phyloP scores from a whole-genome alignment of 768 basidiomycete species.

The Russula earlei region DNA sequence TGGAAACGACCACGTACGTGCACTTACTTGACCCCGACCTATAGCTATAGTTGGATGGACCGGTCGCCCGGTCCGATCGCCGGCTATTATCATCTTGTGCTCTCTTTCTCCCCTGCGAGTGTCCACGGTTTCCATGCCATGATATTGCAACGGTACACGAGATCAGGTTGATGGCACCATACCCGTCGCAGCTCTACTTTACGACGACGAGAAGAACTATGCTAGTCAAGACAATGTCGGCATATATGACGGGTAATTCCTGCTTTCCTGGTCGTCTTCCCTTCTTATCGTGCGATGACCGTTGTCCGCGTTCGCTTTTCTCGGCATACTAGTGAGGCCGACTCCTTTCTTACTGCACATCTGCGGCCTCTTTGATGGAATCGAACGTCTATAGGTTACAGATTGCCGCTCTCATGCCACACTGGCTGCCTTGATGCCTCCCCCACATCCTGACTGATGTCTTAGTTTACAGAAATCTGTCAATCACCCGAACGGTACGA shows the following conservation, averaged over 20 bases:
- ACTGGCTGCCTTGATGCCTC: background rate
- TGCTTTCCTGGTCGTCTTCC: background rate
- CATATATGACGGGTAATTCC: slow-evolving; percentile 81
- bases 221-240: slow-evolving; percentile 73
- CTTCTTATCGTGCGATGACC: no score
- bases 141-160: slow-evolving; percentile 43
- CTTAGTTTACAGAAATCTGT: slow-evolving; percentile 70
- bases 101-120: background rate
- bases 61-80: no score
- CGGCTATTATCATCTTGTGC: no score
- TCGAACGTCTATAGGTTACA: background rate
- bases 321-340: no score
- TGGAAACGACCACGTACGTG: no score
- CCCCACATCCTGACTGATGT: slow-evolving; percentile 24
- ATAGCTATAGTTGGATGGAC: no score
- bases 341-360: no score
- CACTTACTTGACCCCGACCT: no score
- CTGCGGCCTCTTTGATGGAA: no score
- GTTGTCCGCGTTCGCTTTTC: no score
- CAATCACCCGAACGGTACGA: slow-evolving; percentile 65
- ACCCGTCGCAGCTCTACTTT: slow-evolving; percentile 66
- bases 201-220: slow-evolving; percentile 70
- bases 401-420: background rate
- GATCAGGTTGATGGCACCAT: slow-evolving; percentile 64
- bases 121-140: background rate